These are phyloP conservation scores for Lodderomyces beijingensis DNA, from an alignment of 1,139 yeast species.

Conservation along the genomic window DNA sequence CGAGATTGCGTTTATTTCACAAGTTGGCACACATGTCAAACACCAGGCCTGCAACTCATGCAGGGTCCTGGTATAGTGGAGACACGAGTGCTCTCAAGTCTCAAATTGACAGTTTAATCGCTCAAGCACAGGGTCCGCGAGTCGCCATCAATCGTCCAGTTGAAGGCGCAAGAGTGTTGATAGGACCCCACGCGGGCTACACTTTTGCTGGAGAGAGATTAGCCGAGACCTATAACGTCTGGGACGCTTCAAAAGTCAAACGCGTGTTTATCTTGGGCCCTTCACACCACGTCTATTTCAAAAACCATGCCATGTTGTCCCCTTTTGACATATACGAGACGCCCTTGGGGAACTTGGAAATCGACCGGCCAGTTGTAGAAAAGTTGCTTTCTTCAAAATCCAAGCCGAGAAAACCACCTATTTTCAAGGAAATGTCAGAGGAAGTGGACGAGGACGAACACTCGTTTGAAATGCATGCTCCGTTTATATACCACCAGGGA, in stretches of 20 bases:
- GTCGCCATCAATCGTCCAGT: constrained; percentile 16
- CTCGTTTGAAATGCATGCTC: constrained; percentile 92
- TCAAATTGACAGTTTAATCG: constrained; percentile 48
- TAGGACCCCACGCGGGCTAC: constrained; percentile 88
- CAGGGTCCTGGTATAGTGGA: constrained; percentile 83
- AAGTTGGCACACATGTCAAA: too few species aligned
- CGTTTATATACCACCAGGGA: constrained; percentile 47
- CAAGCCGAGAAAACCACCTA: constrained; percentile 7
- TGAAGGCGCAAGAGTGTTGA: constrained; percentile 58
- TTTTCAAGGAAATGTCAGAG: constrained; percentile 54
- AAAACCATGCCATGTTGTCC: constrained; percentile 54
- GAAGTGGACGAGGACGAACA: constrained; percentile 82
- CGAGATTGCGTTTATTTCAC: too few species aligned
- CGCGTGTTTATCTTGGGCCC: constrained; percentile 86
- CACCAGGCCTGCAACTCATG: constrained; percentile 69
- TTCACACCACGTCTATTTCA: constrained; percentile 85
- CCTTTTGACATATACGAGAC: constrained; percentile 60
- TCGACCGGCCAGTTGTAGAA: constrained; percentile 49
- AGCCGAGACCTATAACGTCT: constrained; percentile 70
- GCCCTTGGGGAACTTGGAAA: constrained; percentile 71
- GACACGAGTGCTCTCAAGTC: constrained; percentile 36
- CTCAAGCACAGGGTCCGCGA: constrained; percentile 13
- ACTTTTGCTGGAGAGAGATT: constrained; percentile 73
- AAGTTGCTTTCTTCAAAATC: constrained; percentile 24
- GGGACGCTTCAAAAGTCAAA: constrained; percentile 57